Evolutionary conservation across 192 early-diverging fungal genomes (phyloP).

Genomic region (Linnemannia elongata): DNA sequence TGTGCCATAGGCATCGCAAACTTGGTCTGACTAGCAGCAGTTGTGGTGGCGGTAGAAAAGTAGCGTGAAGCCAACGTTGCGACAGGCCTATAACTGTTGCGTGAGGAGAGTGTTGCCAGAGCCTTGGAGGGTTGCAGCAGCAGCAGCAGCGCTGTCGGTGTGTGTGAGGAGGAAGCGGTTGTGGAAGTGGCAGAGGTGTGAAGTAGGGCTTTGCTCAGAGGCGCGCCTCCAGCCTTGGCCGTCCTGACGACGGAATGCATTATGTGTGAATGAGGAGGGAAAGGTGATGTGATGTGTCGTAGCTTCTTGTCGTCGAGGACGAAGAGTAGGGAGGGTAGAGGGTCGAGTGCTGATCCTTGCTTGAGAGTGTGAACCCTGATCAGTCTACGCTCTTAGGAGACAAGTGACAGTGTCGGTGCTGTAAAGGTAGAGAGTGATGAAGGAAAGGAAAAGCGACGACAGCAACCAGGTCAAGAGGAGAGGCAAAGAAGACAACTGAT

Average conservation of each 20-base stretch:
- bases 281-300: background rate
- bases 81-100: background rate
- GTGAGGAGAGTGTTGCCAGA: background rate
- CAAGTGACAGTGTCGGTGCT: no score
- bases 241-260: constrained; percentile 7
- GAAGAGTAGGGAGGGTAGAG: background rate
- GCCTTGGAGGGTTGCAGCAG: background rate
- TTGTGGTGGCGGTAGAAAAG: background rate
- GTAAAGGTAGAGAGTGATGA: no score
- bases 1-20: background rate
- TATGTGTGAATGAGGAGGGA: background rate
- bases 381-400: background rate
- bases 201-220: background rate
- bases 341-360: background rate
- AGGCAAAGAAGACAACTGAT: no score
- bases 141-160: background rate
- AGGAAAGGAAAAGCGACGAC: no score
- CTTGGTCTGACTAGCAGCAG: background rate
- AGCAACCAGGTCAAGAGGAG: no score
- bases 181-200: background rate
- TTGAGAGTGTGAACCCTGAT: background rate
- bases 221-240: background rate
- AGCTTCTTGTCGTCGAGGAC: background rate
- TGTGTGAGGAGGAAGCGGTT: background rate
- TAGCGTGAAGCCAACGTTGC: background rate